phyloP scores from a whole-genome alignment of 2,329 filamentous ascomycete species.

The Nemania sp. region DNA sequence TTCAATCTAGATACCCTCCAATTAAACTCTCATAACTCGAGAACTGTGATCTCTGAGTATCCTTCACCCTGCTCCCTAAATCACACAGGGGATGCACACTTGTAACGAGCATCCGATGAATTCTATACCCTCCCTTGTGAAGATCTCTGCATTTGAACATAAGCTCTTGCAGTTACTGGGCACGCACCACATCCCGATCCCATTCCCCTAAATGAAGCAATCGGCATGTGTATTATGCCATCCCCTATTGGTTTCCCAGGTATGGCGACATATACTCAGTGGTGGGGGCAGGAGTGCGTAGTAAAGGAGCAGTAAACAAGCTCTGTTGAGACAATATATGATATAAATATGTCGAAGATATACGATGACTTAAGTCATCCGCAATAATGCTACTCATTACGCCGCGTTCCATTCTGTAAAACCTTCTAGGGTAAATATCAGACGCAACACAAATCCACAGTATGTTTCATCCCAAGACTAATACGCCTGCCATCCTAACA shows the following conservation, averaged over 20 bases:
- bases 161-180: slow-evolving; percentile 30
- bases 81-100: slow-evolving; percentile 40
- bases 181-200: slow-evolving; percentile 26
- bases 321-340: slow-evolving; percentile 9
- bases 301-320: slow-evolving; percentile 36
- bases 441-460: slow-evolving; percentile 36
- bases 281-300: slow-evolving; percentile 39
- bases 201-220: slow-evolving; percentile 25
- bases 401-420: neutral
- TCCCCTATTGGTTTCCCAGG: slow-evolving; percentile 43
- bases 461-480: slow-evolving; percentile 17
- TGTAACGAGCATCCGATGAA: slow-evolving; percentile 27
- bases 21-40: slow-evolving; percentile 32
- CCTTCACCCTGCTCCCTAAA: slow-evolving; percentile 36
- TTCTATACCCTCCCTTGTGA: slow-evolving; percentile 16
- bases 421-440: slow-evolving; percentile 23
- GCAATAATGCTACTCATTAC: slow-evolving; percentile 28
- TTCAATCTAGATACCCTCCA: slow-evolving; percentile 33
- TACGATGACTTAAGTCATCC: slow-evolving; percentile 12
- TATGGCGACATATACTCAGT: slow-evolving; percentile 35
- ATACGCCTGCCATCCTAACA: slow-evolving; percentile 24
- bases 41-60: slow-evolving; percentile 43
- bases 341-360: slow-evolving; percentile 40
- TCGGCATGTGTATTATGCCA: slow-evolving; percentile 25
- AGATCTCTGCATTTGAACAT: slow-evolving; percentile 18